Evolutionary conservation across 768 basidiomycete species (phyloP).

Genomic region (Obba rivulosa): DNA sequence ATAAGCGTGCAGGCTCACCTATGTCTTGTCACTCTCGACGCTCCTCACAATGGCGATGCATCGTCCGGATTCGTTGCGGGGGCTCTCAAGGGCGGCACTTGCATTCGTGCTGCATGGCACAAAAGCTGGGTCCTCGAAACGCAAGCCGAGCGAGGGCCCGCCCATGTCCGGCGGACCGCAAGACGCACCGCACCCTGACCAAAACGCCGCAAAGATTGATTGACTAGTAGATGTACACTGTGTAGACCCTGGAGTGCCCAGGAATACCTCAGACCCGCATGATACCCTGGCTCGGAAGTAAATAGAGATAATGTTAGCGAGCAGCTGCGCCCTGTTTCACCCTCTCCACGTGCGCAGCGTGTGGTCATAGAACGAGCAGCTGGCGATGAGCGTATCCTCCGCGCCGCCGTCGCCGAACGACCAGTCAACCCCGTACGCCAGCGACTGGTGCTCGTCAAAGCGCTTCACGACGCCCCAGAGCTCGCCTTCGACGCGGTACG

Average conservation of each 20-base stretch:
- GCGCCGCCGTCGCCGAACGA: conserved; percentile 36
- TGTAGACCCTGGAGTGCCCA: neutral
- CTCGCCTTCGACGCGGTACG: neutral
- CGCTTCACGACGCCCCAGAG: conserved; percentile 41
- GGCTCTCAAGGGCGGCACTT: conserved; percentile 68
- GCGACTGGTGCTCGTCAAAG: conserved; percentile 72
- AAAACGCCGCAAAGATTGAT: neutral
- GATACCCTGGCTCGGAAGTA: neutral
- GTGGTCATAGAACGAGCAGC: conserved; percentile 96
- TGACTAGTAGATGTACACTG: too few relatives aligned
- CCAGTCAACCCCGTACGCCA: conserved; percentile 96
- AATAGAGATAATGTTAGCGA: neutral
- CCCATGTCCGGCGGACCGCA: conserved; percentile 1
- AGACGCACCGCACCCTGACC: neutral
- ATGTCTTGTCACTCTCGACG: conserved; percentile 58
- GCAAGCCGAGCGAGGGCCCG: conserved; percentile 7
- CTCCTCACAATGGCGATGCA: conserved; percentile 61
- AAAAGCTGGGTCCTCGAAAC: conserved; percentile 47
- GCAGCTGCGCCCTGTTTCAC: conserved; percentile 23
- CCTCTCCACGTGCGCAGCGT: conserved; percentile 73
- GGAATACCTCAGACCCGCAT: neutral
- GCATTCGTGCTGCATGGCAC: conserved; percentile 62
- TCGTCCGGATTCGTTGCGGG: conserved; percentile 60
- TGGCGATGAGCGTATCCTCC: conserved; percentile 57
- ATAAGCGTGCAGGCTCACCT: conserved; percentile 39